Evolutionary conservation across 2,329 filamentous ascomycete genomes (phyloP), one percentile per base, ranked within the genome.

Genomic region (Diaporthe longicolla): DNA sequence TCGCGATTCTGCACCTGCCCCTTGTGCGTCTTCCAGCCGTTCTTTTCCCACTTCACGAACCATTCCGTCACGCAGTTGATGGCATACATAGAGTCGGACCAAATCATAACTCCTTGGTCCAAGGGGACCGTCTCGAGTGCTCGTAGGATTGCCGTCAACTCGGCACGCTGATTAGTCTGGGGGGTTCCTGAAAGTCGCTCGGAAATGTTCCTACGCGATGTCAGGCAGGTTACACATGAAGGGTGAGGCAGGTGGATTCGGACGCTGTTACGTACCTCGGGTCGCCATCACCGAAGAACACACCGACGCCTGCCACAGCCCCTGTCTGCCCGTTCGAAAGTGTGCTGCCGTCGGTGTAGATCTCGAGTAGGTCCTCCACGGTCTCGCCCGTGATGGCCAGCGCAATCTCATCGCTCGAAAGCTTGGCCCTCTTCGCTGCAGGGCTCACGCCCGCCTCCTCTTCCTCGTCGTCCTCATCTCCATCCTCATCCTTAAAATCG

Each of bases 161-260:
- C 97, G n/a, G 96, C 97, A 4, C 97, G 93, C 82, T 98, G 95
- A 81, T 99, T 99, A 0, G 97, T 98, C 83, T 98, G 97, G 13
- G 88, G 87, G 21, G 88, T 86, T 68, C 95, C 95, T 69, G 87
- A 84, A 3, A 98, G 89, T 5, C 92, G 91, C 83, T 97, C 95
- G 17, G 94, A 94, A 32, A 97, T 81, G 80, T 92, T 92, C 76
- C 87, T 89, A 71, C 32, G 32, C 19, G 6, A 63, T 24, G 75
- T 80, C 74, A 81, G 76, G 63, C 74, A 24, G 54, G 4, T 32
- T 32, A 24, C 24, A 40, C 32, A 11, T 61, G 40, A 35, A 66
- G 26, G 68, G 17, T 40, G 19, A 54, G 48, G 45, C 15, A 21
- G n/a, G 3, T 8, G 43, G 29, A 40, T 21, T 40, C 32, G 24